Evolutionary conservation across 352 stramenopile species (phyloP).

Genomic region (Phytopythium kandeliae): DNA sequence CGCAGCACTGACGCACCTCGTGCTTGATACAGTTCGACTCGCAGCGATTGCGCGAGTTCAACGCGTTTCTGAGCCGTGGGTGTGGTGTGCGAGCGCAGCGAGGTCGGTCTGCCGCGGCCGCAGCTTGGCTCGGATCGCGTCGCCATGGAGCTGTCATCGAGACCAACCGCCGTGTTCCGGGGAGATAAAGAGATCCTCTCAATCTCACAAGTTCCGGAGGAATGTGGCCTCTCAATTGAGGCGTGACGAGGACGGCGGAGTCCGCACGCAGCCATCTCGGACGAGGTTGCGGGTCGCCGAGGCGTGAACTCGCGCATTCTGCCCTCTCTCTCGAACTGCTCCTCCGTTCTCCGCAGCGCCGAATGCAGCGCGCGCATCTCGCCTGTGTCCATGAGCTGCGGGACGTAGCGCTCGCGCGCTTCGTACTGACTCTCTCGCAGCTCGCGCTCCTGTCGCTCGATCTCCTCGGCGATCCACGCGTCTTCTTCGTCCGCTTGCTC

Average conservation of each 20-base stretch:
- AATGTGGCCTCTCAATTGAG: background rate
- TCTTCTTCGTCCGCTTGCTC: constrained; percentile 2
- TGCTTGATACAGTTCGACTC: constrained; percentile 30
- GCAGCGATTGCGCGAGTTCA: constrained; percentile 32
- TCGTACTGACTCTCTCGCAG: constrained; percentile 6
- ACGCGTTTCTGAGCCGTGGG: constrained; percentile 9
- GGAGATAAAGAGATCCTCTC: too few relatives aligned
- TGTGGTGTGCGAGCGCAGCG: background rate
- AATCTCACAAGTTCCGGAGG: too few relatives aligned
- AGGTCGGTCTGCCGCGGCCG: background rate
- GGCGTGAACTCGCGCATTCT: constrained; percentile 44
- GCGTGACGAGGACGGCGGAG: background rate
- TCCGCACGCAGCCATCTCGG: background rate
- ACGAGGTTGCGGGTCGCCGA: constrained; percentile 14
- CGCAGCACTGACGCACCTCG: constrained; percentile 14
- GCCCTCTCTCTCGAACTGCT: constrained; percentile 32
- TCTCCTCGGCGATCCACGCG: constrained; percentile 7
- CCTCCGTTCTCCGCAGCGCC: constrained; percentile 29
- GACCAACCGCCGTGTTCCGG: background rate
- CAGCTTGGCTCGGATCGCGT: background rate
- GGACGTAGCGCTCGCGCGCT: constrained; percentile 24
- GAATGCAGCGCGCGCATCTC: constrained; percentile 39
- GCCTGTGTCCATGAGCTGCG: constrained; percentile 51
- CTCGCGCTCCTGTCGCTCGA: constrained; percentile 3
- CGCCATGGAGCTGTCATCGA: background rate